A percentile compares a stretch with the other conserved stretches of the same genome.
phyloP scores from a whole-genome alignment of 2,329 filamentous ascomycete genomes.

The Karstenula rhodostoma region DNA sequence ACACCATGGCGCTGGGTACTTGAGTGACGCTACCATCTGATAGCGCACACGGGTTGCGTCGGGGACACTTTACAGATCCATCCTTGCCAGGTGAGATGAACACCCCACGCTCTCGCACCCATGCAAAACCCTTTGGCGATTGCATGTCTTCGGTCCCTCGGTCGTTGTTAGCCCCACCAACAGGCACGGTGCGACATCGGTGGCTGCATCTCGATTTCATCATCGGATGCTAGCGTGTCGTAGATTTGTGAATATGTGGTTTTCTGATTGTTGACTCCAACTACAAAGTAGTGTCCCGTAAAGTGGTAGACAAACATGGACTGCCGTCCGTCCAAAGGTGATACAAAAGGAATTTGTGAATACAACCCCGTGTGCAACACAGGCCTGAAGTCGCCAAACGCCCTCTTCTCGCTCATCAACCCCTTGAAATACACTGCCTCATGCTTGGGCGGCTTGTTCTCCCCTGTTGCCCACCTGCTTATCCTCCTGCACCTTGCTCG shows the following conservation, averaged over 20 bases:
- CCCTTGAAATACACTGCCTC: conserved; percentile 69
- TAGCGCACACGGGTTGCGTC: background rate
- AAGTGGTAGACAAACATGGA: too few species aligned
- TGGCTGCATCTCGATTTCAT: background rate
- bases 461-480: conserved; percentile 39
- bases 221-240: too few species aligned
- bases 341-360: too few species aligned
- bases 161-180: background rate
- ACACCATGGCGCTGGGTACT: background rate
- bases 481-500: conserved; percentile 30
- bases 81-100: background rate
- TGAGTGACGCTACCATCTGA: background rate
- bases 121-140: background rate
- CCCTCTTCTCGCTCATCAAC: conserved; percentile 62
- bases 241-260: too few species aligned
- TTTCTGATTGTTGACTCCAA: too few species aligned
- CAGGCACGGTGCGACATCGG: conserved; percentile 6
- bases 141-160: background rate
- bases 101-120: too few species aligned
- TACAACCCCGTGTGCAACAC: conserved; percentile 71
- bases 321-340: too few species aligned
- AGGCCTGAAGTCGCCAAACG: conserved; percentile 66
- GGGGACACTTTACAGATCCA: background rate
- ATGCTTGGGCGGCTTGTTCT: conserved; percentile 41
- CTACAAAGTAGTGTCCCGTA: too few species aligned